Conservation (phyloP, 2,329 filamentous ascomycete genomes). For the Aspergillus sojae region DNA sequence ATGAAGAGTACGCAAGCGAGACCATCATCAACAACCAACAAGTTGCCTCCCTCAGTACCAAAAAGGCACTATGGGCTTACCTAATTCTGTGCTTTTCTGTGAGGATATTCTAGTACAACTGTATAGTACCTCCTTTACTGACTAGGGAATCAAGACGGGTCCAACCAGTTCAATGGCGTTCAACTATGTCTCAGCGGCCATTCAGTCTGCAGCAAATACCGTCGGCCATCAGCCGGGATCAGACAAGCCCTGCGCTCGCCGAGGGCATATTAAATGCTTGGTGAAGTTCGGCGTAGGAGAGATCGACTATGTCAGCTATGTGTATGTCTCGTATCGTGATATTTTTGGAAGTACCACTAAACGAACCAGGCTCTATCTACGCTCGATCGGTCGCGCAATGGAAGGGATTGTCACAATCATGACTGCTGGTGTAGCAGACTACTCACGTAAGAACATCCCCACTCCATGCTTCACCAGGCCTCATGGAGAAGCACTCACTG, state of each 20-base stretch:
- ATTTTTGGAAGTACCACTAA: neutral
- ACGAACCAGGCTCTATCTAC: slow-evolving; percentile 19
- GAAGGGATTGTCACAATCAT: slow-evolving; percentile 22
- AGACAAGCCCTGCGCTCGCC: slow-evolving; percentile 13
- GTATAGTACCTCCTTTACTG: neutral
- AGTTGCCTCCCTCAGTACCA: neutral
- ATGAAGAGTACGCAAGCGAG: neutral
- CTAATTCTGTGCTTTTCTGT: slow-evolving; percentile 22
- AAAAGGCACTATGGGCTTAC: slow-evolving; percentile 17
- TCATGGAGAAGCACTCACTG: neutral
- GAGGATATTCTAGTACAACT: neutral
- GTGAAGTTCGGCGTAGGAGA: slow-evolving; percentile 22
- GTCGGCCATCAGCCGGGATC: slow-evolving; percentile 16
- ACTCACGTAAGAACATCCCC: slow-evolving; percentile 15
- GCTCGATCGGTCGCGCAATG: slow-evolving; percentile 23
- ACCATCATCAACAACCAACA: neutral
- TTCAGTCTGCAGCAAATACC: slow-evolving; percentile 16
- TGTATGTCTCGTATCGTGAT: slow-evolving; percentile 9
- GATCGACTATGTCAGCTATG: slow-evolving; percentile 25
- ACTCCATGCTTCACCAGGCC: neutral
- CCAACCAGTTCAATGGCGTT: slow-evolving; percentile 12
- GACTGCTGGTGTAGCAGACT: slow-evolving; percentile 23
- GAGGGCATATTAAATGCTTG: slow-evolving; percentile 20
- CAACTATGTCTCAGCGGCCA: slow-evolving; percentile 17
- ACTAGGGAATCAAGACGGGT: neutral